Percentiles rank a stretch among this genome's conserved stretches.
Evolutionary conservation across 2,329 filamentous ascomycete species (phyloP).

Genomic region (Didymella keratinophila): DNA sequence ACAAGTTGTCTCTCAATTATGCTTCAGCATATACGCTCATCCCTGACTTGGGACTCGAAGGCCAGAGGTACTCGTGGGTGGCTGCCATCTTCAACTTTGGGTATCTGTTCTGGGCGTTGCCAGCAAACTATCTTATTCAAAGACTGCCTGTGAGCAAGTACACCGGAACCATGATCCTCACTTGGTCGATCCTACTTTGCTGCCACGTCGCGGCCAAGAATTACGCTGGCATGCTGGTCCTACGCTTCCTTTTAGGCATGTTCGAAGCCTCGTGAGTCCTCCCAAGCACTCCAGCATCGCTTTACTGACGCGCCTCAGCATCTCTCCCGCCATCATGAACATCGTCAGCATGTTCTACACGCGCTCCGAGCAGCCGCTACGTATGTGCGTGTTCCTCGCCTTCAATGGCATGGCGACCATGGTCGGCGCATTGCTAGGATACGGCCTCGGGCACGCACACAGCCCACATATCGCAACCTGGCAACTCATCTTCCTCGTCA

Average conservation of each 20-base stretch:
- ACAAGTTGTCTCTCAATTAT: conserved; percentile 54
- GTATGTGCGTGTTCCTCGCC: conserved; percentile 56
- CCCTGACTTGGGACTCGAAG: conserved; percentile 46
- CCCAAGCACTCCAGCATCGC: background rate
- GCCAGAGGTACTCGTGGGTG: conserved; percentile 53
- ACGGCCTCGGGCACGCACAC: conserved; percentile 46
- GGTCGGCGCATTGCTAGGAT: conserved; percentile 48
- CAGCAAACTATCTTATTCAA: conserved; percentile 51
- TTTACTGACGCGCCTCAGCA: conserved; percentile 11
- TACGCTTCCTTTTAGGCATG: conserved; percentile 49
- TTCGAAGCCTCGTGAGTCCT: conserved; percentile 41
- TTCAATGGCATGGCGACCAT: conserved; percentile 52
- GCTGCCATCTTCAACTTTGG: conserved; percentile 56
- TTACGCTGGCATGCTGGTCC: conserved; percentile 46
- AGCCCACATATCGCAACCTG: conserved; percentile 38
- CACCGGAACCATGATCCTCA: conserved; percentile 48
- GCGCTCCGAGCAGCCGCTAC: conserved; percentile 49
- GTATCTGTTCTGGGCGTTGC: conserved; percentile 54
- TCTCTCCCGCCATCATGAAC: conserved; percentile 49
- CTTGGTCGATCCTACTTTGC: conserved; percentile 58
- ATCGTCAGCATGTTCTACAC: conserved; percentile 52
- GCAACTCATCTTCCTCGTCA: conserved; percentile 51
- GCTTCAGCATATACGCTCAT: conserved; percentile 50
- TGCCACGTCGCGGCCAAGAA: conserved; percentile 52
- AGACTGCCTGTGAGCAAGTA: conserved; percentile 49